Percentiles rank a stretch among this genome's conserved stretches.
Conservation (phyloP, 495 filamentous ascomycete species). For the Trichoderma reesei region DNA sequence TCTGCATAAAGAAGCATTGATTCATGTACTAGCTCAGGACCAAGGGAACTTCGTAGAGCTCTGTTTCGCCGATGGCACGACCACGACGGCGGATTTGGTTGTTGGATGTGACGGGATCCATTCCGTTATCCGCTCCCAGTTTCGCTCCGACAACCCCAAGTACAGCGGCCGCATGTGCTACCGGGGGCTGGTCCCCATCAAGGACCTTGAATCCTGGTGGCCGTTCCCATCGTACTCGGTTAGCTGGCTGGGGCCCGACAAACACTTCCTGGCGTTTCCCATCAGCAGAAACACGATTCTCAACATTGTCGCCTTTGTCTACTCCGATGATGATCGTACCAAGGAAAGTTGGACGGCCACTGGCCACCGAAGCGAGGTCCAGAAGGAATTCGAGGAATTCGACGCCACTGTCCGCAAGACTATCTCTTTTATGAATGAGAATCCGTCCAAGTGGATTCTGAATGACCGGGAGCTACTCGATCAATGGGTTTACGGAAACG, state of each 20-base stretch:
- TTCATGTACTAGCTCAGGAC: slow-evolving; percentile 11
- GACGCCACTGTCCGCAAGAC: slow-evolving; percentile 21
- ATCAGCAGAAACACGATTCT: slow-evolving; percentile 28
- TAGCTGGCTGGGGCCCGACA: slow-evolving; percentile 30
- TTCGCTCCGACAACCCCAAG: slow-evolving; percentile 22
- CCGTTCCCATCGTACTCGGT: slow-evolving; percentile 20
- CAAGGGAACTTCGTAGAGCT: slow-evolving; percentile 16
- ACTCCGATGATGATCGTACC: slow-evolving; percentile 19
- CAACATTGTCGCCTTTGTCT: slow-evolving; percentile 40
- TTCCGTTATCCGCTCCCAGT: slow-evolving; percentile 33
- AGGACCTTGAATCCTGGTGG: slow-evolving; percentile 23
- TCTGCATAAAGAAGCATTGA: not conserved
- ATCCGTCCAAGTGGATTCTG: slow-evolving; percentile 30
- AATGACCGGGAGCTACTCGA: slow-evolving; percentile 31
- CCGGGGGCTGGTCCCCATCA: slow-evolving; percentile 41
- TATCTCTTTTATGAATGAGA: slow-evolving; percentile 20
- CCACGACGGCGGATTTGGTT: slow-evolving; percentile 24
- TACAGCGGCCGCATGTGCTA: slow-evolving; percentile 40
- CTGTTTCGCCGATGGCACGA: slow-evolving; percentile 22
- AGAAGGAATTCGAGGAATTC: slow-evolving; percentile 25
- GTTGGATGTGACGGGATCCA: slow-evolving; percentile 51
- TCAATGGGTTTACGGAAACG: slow-evolving; percentile 25
- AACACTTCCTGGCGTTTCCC: slow-evolving; percentile 40
- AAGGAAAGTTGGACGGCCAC: slow-evolving; percentile 28
- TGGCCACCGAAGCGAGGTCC: slow-evolving; percentile 24